Evolutionary conservation across 2,329 filamentous ascomycete genomes (phyloP).

Genomic region (Alternaria metachromatica): DNA sequence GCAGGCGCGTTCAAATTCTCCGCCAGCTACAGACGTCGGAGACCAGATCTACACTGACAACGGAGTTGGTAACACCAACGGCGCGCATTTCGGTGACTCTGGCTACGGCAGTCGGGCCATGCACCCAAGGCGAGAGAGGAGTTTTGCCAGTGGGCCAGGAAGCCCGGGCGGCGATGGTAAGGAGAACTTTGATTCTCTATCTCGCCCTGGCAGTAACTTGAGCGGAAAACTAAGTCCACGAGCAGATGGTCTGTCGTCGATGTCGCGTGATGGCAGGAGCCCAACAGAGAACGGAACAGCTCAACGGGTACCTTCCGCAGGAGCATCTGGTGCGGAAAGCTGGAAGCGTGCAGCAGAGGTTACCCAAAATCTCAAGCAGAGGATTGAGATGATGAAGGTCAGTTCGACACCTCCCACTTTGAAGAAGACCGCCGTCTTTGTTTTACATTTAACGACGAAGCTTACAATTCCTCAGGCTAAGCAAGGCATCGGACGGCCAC

Average conservation of each 20-base stretch:
- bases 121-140: constrained; percentile 38
- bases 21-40: constrained; percentile 56
- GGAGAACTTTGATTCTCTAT: constrained; percentile 54
- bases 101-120: constrained; percentile 51
- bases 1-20: constrained; percentile 59
- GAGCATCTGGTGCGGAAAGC: constrained; percentile 68
- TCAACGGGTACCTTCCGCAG: constrained; percentile 36
- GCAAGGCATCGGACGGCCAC: constrained; percentile 45
- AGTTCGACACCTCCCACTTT: constrained; percentile 23
- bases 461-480: constrained; percentile 44
- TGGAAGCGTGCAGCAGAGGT: constrained; percentile 98
- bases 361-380: constrained; percentile 93
- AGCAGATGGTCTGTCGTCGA: constrained; percentile 40
- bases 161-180: constrained; percentile 54
- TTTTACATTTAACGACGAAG: neutral
- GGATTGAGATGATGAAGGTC: constrained; percentile 98
- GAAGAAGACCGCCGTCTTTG: neutral
- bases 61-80: constrained; percentile 60
- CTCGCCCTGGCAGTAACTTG: constrained; percentile 43
- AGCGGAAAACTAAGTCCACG: constrained; percentile 51
- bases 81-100: constrained; percentile 45
- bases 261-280: constrained; percentile 44
- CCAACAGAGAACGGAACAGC: constrained; percentile 34
- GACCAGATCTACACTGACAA: constrained; percentile 64
- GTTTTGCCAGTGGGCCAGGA: constrained; percentile 34